Percentiles rank a stretch among this genome's conserved stretches.
phyloP scores from a whole-genome alignment of 495 filamentous ascomycete species.

The Aspergillus carlsbadensis region DNA sequence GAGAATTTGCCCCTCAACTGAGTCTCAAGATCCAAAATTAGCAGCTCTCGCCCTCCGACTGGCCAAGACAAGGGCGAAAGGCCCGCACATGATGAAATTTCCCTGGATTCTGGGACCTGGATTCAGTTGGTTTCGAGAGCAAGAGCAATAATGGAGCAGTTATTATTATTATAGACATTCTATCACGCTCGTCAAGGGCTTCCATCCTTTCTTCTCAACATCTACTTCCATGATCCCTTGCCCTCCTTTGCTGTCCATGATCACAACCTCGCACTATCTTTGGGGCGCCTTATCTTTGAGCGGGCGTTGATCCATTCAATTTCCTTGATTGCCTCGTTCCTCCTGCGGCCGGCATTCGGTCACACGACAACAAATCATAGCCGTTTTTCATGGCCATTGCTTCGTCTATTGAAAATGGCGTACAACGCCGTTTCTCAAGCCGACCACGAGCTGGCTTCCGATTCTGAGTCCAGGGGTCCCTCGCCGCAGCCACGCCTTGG shows the following conservation, averaged over 20 bases:
- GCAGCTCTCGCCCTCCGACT: neutral
- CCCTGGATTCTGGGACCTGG: neutral
- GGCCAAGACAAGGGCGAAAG: neutral
- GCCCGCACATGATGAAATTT: neutral
- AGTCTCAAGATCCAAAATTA: constrained; percentile 12
- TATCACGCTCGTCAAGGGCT: neutral
- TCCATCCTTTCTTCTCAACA: neutral
- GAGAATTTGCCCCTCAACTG: neutral
- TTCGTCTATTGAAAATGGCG: constrained; percentile 34
- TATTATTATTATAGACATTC: constrained; percentile 3
- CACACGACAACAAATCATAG: constrained; percentile 13
- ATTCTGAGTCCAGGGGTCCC: constrained; percentile 35
- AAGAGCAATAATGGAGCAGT: neutral
- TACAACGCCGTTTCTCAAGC: constrained; percentile 48
- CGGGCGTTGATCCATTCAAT: neutral
- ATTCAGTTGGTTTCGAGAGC: neutral
- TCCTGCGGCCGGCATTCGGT: neutral
- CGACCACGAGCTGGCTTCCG: constrained; percentile 41
- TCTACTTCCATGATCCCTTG: neutral
- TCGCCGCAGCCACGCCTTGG: constrained; percentile 30
- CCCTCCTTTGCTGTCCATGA: neutral
- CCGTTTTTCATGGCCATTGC: constrained; percentile 19
- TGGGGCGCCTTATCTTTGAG: constrained; percentile 13
- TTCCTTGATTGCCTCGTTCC: constrained; percentile 1
- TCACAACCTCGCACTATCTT: neutral